A percentile compares a stretch with the other conserved stretches of the same genome.
Conservation (phyloP, 23 red algal genomes). For the Cyanidiococcus yangmingshanensis region DNA sequence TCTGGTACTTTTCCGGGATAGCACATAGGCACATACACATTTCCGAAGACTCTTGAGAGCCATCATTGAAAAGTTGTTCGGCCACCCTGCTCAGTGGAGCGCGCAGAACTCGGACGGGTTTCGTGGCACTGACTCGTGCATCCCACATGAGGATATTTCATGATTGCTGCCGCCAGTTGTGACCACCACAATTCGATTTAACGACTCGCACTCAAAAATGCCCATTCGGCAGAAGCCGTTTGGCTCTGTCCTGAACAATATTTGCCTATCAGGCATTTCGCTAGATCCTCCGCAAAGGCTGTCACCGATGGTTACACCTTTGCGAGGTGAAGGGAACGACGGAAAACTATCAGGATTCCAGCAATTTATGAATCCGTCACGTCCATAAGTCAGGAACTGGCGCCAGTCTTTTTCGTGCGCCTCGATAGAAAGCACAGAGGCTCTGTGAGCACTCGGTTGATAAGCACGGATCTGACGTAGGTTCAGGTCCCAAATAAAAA, state of each 20-base stretch:
- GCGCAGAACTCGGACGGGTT: too few species aligned
- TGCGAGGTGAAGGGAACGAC: neutral
- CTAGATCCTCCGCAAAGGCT: too few species aligned
- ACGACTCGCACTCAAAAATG: neutral
- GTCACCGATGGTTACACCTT: neutral
- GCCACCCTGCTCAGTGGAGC: too few species aligned
- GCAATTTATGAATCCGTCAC: neutral
- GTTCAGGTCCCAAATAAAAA: neutral
- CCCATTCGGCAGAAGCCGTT: neutral
- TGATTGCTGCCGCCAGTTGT: neutral
- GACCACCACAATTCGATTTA: neutral
- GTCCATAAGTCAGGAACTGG: neutral
- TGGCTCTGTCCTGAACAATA: neutral
- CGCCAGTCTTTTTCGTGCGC: neutral
- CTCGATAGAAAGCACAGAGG: neutral
- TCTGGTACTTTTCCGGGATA: neutral
- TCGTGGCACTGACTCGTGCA: neutral
- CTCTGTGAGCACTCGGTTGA: neutral
- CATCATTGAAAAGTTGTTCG: too few species aligned
- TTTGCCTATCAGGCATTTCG: neutral
- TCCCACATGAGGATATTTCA: constrained; percentile 4
- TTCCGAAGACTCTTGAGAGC: neutral
- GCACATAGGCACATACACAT: neutral
- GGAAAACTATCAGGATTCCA: neutral
- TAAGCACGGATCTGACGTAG: neutral